Evolutionary conservation across 1,284 basidiomycete species (phyloP).

Genomic region (Ustilago esculenta): DNA sequence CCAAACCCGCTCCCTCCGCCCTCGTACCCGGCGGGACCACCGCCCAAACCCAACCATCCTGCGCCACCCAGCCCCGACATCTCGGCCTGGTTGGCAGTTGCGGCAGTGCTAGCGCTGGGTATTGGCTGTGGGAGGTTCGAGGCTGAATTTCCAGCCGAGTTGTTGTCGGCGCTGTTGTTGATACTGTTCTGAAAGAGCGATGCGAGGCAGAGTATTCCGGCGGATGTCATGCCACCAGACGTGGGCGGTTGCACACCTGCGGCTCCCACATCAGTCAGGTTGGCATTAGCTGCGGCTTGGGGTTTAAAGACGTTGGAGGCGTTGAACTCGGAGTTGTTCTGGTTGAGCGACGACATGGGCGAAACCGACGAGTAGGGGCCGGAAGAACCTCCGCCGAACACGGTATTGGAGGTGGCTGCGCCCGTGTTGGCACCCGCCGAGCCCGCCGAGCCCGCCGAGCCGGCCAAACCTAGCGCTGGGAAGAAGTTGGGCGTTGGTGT

Average conservation of each 20-base stretch:
- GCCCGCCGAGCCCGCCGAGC: too few relatives aligned
- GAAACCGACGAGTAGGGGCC: slow-evolving; percentile 38
- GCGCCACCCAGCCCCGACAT: slow-evolving; percentile 53
- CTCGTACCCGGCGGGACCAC: slow-evolving; percentile 41
- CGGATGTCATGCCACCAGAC: slow-evolving; percentile 11
- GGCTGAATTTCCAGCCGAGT: neutral
- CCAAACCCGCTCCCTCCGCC: slow-evolving; percentile 48
- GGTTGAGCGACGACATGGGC: slow-evolving; percentile 30
- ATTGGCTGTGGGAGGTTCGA: neutral
- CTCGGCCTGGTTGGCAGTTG: slow-evolving; percentile 1
- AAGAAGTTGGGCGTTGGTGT: slow-evolving; percentile 16
- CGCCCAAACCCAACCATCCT: slow-evolving; percentile 62
- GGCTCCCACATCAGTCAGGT: too few relatives aligned
- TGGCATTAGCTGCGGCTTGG: slow-evolving; percentile 9
- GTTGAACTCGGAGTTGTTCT: slow-evolving; percentile 18
- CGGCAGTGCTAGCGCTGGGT: neutral
- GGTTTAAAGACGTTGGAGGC: slow-evolving; percentile 32
- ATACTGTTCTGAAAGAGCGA: slow-evolving; percentile 27
- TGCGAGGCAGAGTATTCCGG: slow-evolving; percentile 31
- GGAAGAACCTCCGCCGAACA: slow-evolving; percentile 16
- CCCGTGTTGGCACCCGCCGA: too few relatives aligned
- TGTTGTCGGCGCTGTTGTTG: slow-evolving; percentile 6
- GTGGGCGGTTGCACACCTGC: too few relatives aligned
- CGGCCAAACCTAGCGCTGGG: slow-evolving; percentile 18
- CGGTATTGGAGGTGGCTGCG: too few relatives aligned